Base-by-base conservation (phyloP, 257 asterid genomes). In the Leptodermis oblonga region DNA sequence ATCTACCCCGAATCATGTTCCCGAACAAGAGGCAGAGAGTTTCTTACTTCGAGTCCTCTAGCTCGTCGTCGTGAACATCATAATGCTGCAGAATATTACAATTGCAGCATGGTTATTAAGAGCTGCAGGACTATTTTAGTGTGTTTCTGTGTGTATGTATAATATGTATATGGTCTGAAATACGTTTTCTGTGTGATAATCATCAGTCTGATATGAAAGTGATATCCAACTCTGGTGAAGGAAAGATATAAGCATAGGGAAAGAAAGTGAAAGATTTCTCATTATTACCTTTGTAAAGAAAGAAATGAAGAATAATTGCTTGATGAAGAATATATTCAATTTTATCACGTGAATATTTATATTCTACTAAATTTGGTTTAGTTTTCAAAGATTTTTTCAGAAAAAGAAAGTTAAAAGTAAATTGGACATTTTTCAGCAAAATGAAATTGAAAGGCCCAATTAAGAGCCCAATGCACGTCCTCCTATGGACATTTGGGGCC, bases 11-110 rank as follows among this genome's bases (percentile, higher is more conserved):
- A 22, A 59, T 77, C 53, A 65, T 76, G 54, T 74, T 73, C 55
- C 88, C 92, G 6, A 85, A 77, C 80, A 88, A 90, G 77, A 75
- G 88, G 76, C 90, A 62, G 70, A 80, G 83, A 9, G 43, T 82
- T 69, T 84, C 86, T 26, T 86, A 62, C 72, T 65, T 76, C 10
- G 78, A 81, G 70, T 56, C 79, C 41, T 67, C 81, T 7, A 65
- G 72, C 72, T 80, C 71, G 72, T 78, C 86, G 1, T 73, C 72
- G 0, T 75, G 81, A 74, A 65, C 31, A 45, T 52, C 58, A 45
- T 23, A 36, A 65, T 42, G 42, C 71, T 34, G 14, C 26, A 18
- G 23, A 39, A 34, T 41, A 56, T 54, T 51, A 62, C 34, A 26
- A 34, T 4, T n/a, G 13, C 49, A 22, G 31, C 42, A 8, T 70